Evolutionary conservation across 495 filamentous ascomycete genomes (phyloP), one percentile per base, ranked within the genome.

Genomic region (Penicillium robsamsonii): DNA sequence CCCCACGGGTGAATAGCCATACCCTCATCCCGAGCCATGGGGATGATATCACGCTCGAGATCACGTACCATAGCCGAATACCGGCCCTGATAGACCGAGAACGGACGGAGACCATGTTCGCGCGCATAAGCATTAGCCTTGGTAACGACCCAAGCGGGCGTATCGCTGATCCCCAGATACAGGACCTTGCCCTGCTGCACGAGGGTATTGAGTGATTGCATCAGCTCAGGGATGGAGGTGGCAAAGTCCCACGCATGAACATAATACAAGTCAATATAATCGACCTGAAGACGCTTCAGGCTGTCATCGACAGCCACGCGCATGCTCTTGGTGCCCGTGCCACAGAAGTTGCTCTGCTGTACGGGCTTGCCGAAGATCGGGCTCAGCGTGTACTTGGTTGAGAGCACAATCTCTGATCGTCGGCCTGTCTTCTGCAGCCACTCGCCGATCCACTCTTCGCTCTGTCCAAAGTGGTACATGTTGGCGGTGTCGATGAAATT

Each of bases 401-500:
- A 85, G 53, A 91, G 71, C 49, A 92, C 86, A 41, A 88, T 77
- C 55, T 84, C 68, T 51, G 87, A 83, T 0, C 85, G 74, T 27
- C 73, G 75, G 1, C 68, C 63, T 12, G 75, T 70, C 15, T 64
- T 33, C 5, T 71, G 71, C 65, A 90, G 82, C 85, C 87, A 88
- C 50, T 90, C 87, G 9, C 87, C 87, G 50, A 91, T 75, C 83
- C 83, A 87, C 0, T 58, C 59, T 67, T 91, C 87, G 7, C 84
- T 87, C 57, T 90, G 71, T 51, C 81, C 81, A 61, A 70, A 68
- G 55, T 90, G 86, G 69, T 90, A 89, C 61, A 74, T 77, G 61
- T 81, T 86, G 29, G 82, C 67, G 1, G 84, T 88, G 62, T 89
- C 86, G 57, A 91, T 81, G 70, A 90, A 88, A 65, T 90, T 88